Percentiles rank a stretch among this genome's conserved stretches.
phyloP scores from a whole-genome alignment of 2,329 filamentous ascomycete genomes.

The Xylaria sp. region DNA sequence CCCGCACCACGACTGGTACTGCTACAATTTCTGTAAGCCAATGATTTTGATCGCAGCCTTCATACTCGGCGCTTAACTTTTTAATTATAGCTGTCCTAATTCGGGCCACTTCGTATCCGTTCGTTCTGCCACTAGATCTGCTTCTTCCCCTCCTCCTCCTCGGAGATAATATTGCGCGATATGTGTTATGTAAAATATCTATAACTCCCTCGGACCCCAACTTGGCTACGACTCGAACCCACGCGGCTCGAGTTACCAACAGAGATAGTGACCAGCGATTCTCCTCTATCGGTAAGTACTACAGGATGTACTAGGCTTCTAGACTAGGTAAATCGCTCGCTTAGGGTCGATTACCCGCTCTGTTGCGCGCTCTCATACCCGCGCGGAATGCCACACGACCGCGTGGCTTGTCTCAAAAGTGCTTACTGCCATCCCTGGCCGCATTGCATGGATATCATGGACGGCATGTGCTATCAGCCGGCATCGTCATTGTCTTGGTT shows the following conservation, averaged over 20 bases:
- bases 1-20: constrained; percentile 9
- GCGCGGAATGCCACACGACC: constrained; percentile 24
- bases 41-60: constrained; percentile 15
- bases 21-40: neutral
- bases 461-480: constrained; percentile 14
- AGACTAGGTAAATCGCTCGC: neutral
- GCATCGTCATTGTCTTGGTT: neutral
- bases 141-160: neutral
- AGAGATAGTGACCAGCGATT: constrained; percentile 1
- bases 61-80: constrained; percentile 25
- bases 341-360: neutral
- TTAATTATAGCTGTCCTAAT: constrained; percentile 25
- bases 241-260: neutral
- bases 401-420: constrained; percentile 27
- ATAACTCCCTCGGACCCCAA: neutral
- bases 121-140: neutral
- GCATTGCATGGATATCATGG: constrained; percentile 12
- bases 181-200: neutral
- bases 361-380: neutral
- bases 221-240: neutral
- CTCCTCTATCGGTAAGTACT: neutral
- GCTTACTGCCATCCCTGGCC: constrained; percentile 4
- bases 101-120: neutral
- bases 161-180: neutral
- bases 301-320: neutral